Base-by-base conservation (phyloP, 345 rosid species). In the Eutrema heterophyllum region DNA sequence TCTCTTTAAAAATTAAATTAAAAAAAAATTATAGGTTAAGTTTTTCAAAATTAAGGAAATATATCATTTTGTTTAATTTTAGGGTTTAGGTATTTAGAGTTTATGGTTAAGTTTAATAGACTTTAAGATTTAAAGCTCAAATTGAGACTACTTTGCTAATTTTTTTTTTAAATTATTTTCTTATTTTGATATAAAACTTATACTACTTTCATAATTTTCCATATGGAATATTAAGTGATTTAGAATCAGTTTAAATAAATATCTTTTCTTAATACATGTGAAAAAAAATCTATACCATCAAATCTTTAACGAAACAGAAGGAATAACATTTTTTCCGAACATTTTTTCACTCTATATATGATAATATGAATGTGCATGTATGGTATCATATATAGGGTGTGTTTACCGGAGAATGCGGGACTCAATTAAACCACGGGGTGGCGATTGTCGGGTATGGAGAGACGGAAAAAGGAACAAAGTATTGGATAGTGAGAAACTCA, bases 401-500 rank as follows among this genome's bases (percentile, higher is more conserved):
- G 6, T 89, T 77, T 49, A 78, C 56, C 1, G 96, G 96, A 62
- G 35, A 72, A 14, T 89, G 96, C 4, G 87, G 90, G 30, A 87
- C 88, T 8, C 83, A 81, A 14, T 74, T 89, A 41, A 71, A 81
- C 65, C 96, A 89, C 7, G 89, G 90, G 10, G 90, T 89, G 6
- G 84, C 86, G 13, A 52, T 76, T 8, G 90, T 89, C 1, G 92
- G 92, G 2, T 89, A 86, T 9, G 92, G 96, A 69, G 71, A 85
- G 18, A 86, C 88, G 0, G 44, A 68, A 1, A 84, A 76, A 8
- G 92, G 92, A 75, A 83, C 81, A 2, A 85, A 85, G 59, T 87
- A 87, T 53, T 89, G 96, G 96, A 83, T 81, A 10, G 92, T 89
- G 75, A 83, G 71, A 74, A 89, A 87, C 50, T 89, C 92, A 3